Conservation (phyloP, 208 protist genomes). For the Leishmania major region DNA sequence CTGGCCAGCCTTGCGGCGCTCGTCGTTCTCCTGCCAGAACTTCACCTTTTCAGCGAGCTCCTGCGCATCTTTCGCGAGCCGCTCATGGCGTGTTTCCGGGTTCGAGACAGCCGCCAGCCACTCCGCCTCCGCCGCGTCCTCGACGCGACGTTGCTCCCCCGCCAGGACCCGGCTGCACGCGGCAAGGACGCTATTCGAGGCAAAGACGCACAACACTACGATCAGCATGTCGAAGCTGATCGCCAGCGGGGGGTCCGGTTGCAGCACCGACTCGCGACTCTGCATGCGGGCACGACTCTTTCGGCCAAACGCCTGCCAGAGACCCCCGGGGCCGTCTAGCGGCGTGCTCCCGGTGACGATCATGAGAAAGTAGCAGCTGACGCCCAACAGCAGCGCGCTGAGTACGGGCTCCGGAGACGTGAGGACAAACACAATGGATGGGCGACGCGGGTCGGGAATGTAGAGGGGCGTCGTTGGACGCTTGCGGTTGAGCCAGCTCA, state of each 20-base stretch:
- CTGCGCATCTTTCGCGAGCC: constrained; percentile 16
- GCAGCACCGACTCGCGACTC: constrained; percentile 28
- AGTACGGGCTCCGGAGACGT: constrained; percentile 23
- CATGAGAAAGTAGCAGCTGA: constrained; percentile 15
- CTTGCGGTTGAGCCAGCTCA: constrained; percentile 8
- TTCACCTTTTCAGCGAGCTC: constrained; percentile 28
- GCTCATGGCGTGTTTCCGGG: constrained; percentile 22
- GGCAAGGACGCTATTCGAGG: constrained; percentile 36
- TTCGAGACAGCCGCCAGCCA: constrained; percentile 8
- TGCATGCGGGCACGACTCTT: constrained; percentile 28
- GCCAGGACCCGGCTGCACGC: constrained; percentile 35
- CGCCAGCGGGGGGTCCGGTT: constrained; percentile 18
- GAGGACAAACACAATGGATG: constrained; percentile 14
- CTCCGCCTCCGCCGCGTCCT: constrained; percentile 22
- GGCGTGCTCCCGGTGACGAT: constrained; percentile 7
- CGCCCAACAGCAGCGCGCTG: neutral
- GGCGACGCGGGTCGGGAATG: constrained; percentile 21
- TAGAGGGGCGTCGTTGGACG: constrained; percentile 19
- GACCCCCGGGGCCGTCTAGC: constrained; percentile 16
- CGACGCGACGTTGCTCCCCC: constrained; percentile 25
- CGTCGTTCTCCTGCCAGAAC: constrained; percentile 36
- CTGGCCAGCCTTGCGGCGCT: constrained; percentile 29
- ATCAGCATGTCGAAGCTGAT: constrained; percentile 63
- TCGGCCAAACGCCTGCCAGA: constrained; percentile 24
- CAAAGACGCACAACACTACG: constrained; percentile 36